Evolutionary conservation across 2,329 filamentous ascomycete species (phyloP).

Genomic region (Penicillium capsulatum): DNA sequence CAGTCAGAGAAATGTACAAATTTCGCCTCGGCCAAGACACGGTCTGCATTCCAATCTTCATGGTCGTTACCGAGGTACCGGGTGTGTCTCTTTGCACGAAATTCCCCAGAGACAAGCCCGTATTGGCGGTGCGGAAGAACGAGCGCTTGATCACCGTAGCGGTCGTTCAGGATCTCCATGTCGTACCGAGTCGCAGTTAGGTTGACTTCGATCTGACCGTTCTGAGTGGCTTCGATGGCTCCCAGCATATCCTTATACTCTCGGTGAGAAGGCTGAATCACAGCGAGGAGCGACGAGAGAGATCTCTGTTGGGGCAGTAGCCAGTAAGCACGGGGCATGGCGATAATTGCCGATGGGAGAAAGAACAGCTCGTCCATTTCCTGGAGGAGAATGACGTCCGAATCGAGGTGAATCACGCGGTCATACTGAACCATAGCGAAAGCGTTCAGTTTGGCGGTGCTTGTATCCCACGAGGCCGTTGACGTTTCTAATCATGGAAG

Average conservation of each 20-base stretch:
- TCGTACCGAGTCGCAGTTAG: constrained; percentile 46
- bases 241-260: constrained; percentile 43
- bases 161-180: constrained; percentile 64
- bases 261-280: constrained; percentile 54
- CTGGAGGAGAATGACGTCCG: constrained; percentile 60
- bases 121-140: constrained; percentile 63
- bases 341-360: constrained; percentile 56
- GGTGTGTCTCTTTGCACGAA: constrained; percentile 52
- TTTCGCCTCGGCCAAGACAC: constrained; percentile 57
- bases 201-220: constrained; percentile 27
- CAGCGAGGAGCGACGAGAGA: constrained; percentile 59
- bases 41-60: constrained; percentile 58
- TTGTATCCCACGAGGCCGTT: constrained; percentile 57
- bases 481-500: constrained; percentile 15
- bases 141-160: constrained; percentile 56
- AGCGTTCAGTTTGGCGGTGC: constrained; percentile 64
- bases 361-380: constrained; percentile 68
- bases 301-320: constrained; percentile 51
- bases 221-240: constrained; percentile 21
- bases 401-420: constrained; percentile 57
- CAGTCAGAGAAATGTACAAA: constrained; percentile 68
- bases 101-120: constrained; percentile 60
- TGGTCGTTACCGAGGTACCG: constrained; percentile 49
- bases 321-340: constrained; percentile 72
- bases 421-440: constrained; percentile 64